phyloP scores from a whole-genome alignment of 441 rosid genomes.

The Pelargonium cotyledonis region DNA sequence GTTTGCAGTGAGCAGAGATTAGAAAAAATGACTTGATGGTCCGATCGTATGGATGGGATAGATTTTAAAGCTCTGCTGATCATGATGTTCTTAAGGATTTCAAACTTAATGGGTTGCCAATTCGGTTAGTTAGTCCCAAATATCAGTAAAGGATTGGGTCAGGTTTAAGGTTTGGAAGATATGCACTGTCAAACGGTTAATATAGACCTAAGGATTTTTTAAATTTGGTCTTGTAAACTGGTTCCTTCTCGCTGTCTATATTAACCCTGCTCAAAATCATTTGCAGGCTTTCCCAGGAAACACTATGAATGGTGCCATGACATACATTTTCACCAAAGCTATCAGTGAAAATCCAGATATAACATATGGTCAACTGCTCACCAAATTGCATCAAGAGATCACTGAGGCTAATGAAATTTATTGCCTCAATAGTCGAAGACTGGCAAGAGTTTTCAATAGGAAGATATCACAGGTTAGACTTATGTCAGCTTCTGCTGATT shows the following conservation, averaged over 20 bases:
- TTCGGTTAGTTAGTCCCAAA: neutral
- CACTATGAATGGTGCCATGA: constrained; percentile 10
- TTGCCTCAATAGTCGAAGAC: constrained; percentile 4
- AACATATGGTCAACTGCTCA: constrained; percentile 4
- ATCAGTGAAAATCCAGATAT: neutral
- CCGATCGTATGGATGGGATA: neutral
- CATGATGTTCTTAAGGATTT: no score
- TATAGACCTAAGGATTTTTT: neutral
- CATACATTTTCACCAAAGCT: constrained; percentile 4
- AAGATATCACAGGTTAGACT: neutral
- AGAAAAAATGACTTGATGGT: neutral
- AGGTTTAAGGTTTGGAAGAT: no score
- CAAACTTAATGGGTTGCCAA: neutral
- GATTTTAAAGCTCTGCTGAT: neutral
- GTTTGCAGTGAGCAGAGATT: neutral
- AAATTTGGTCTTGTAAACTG: neutral
- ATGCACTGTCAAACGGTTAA: neutral
- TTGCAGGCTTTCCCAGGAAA: constrained; percentile 5
- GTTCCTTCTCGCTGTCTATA: neutral
- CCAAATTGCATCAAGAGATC: neutral
- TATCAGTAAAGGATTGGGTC: neutral
- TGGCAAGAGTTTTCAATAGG: neutral
- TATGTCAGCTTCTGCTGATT: neutral
- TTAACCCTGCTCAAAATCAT: neutral
- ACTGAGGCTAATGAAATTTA: neutral